phyloP scores from a whole-genome alignment of 1,284 basidiomycete species.

The Ustilago shanxiensis region DNA sequence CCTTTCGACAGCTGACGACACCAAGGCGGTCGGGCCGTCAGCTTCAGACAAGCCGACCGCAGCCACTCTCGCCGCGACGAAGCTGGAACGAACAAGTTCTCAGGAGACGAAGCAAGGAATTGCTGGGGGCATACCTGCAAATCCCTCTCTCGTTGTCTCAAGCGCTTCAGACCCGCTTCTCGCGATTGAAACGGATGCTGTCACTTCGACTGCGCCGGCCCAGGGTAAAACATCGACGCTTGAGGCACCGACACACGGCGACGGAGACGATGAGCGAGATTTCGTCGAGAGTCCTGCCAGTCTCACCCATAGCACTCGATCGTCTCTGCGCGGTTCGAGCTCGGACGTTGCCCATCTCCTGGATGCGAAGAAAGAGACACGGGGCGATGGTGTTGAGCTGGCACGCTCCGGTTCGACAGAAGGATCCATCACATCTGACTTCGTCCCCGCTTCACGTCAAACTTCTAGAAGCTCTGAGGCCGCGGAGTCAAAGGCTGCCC shows the following conservation, averaged over 20 bases:
- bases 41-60: neutral
- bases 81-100: constrained; percentile 5
- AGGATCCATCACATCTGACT: neutral
- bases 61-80: neutral
- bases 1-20: constrained; percentile 1
- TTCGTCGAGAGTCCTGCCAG: constrained; percentile 43
- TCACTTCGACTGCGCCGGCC: neutral
- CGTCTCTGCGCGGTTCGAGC: constrained; percentile 32
- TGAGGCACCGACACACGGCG: constrained; percentile 6
- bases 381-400: neutral
- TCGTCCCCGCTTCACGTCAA: constrained; percentile 9
- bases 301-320: constrained; percentile 26
- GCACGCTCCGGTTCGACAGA: neutral
- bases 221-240: constrained; percentile 1
- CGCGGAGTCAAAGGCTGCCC: neutral
- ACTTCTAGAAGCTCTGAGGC: neutral
- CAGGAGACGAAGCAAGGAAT: constrained; percentile 4
- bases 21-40: neutral
- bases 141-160: constrained; percentile 37
- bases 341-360: constrained; percentile 16
- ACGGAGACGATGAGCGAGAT: constrained; percentile 25
- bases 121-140: constrained; percentile 1
- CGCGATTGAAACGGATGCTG: constrained; percentile 2
- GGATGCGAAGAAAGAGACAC: neutral
- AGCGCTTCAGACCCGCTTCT: constrained; percentile 39